Conservation (phyloP, 164 flowering plant species). For the Sextonia rubra region DNA sequence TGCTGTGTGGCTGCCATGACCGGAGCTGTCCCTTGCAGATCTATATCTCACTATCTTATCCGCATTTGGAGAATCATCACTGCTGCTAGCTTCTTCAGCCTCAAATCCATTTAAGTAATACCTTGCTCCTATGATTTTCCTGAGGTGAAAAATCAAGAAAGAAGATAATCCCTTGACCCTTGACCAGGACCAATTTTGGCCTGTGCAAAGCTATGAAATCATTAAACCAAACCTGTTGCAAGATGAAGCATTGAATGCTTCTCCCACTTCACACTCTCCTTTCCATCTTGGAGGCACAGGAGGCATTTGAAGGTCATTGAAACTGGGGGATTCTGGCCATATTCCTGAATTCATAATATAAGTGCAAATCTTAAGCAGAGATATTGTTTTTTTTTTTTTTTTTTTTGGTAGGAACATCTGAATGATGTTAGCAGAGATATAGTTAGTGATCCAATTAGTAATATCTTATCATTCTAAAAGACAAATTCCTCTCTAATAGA, state of each 20-base stretch:
- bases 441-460: not conserved
- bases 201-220: not conserved
- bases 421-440: no score
- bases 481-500: not conserved
- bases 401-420: no score
- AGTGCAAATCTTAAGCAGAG: not conserved
- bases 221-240: slow-evolving; percentile 68
- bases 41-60: slow-evolving; percentile 28
- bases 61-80: not conserved
- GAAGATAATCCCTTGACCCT: not conserved
- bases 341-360: slow-evolving; percentile 44
- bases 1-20: slow-evolving; percentile 91
- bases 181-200: not conserved
- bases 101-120: slow-evolving; percentile 58
- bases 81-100: slow-evolving; percentile 44
- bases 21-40: slow-evolving; percentile 77
- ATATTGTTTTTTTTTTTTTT: no score
- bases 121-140: slow-evolving; percentile 84
- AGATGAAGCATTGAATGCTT: slow-evolving; percentile 59
- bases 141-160: slow-evolving; percentile 16
- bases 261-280: slow-evolving; percentile 68
- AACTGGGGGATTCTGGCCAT: slow-evolving; percentile 87
- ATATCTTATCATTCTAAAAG: not conserved
- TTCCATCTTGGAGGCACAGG: slow-evolving; percentile 71
- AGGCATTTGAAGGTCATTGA: slow-evolving; percentile 63